Percentiles rank a stretch among this genome's conserved stretches.
These are phyloP conservation scores for Ophiostoma ulmi DNA, from an alignment of 2,329 filamentous ascomycete genomes.

Conservation along the genomic window DNA sequence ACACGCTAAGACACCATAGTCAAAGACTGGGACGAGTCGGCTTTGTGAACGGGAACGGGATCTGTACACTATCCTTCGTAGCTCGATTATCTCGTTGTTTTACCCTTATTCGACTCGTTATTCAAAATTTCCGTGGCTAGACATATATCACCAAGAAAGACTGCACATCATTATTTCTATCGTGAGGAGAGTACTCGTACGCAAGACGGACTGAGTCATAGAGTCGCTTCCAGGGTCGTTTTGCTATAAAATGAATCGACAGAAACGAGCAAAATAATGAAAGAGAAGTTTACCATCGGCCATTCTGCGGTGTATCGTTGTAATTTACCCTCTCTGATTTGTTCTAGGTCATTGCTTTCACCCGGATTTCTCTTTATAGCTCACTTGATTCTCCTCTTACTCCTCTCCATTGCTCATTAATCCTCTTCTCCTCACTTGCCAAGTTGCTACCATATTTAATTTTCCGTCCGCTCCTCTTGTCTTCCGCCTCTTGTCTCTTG, in stretches of 20 bases:
- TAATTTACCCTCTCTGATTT: neutral
- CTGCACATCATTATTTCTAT: neutral
- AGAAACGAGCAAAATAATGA: neutral
- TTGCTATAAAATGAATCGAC: too few relatives aligned
- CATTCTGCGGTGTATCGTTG: neutral
- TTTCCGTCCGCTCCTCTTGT: neutral
- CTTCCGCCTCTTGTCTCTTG: neutral
- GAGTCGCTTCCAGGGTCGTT: too few relatives aligned
- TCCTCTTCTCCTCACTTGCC: constrained; percentile 6
- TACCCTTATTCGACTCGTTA: neutral
- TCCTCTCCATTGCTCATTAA: neutral
- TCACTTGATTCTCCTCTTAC: neutral
- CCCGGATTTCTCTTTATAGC: neutral
- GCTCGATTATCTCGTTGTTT: neutral
- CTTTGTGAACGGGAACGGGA: neutral
- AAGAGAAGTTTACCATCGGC: neutral
- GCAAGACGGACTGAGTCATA: neutral
- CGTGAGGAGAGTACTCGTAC: neutral
- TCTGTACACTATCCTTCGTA: neutral
- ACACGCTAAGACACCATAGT: neutral
- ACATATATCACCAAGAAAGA: neutral
- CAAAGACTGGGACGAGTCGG: neutral
- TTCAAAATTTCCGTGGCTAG: neutral
- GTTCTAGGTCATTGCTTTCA: neutral
- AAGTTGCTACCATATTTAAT: neutral